Evolutionary conservation across 2,329 filamentous ascomycete genomes (phyloP).

Genomic region (Alternaria gansuensis): DNA sequence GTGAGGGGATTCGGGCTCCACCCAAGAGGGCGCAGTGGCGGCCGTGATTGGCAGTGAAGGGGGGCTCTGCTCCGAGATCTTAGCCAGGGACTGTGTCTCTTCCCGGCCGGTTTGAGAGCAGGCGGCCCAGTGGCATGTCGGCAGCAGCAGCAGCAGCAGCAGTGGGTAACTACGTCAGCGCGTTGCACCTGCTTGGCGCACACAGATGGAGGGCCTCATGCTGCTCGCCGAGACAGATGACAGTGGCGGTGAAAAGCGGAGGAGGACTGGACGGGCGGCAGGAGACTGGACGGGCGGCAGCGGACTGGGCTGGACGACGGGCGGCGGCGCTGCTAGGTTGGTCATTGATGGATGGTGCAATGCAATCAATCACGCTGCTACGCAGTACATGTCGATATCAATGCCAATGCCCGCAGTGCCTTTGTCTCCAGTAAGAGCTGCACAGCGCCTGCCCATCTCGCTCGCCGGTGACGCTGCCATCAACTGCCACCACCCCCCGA

Average conservation of each 20-base stretch:
- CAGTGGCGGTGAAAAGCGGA: conserved; percentile 26
- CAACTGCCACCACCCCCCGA: conserved; percentile 16
- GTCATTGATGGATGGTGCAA: conserved; percentile 2
- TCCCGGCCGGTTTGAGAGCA: conserved; percentile 27
- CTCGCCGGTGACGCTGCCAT: conserved; percentile 16
- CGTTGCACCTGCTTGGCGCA: conserved; percentile 28
- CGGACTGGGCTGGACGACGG: background rate
- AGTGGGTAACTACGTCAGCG: conserved; percentile 39
- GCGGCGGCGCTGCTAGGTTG: conserved; percentile 5
- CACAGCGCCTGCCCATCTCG: conserved; percentile 34
- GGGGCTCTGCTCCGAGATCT: conserved; percentile 19
- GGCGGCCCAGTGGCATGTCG: conserved; percentile 20
- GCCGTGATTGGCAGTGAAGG: conserved; percentile 27
- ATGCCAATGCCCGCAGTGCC: conserved; percentile 7
- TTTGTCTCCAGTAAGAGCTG: conserved; percentile 25
- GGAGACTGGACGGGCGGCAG: background rate
- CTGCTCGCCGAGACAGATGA: conserved; percentile 22
- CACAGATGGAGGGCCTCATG: conserved; percentile 13
- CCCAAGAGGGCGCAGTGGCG: conserved; percentile 23
- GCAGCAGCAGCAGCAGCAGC: conserved; percentile 14
- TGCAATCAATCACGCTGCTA: conserved; percentile 7
- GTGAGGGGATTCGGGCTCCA: conserved; percentile 30
- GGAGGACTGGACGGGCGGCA: background rate
- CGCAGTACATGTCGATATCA: background rate
- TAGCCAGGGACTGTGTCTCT: conserved; percentile 33